phyloP scores from a whole-genome alignment of 2,329 filamentous ascomycete genomes.

The Fusarium sp. region DNA sequence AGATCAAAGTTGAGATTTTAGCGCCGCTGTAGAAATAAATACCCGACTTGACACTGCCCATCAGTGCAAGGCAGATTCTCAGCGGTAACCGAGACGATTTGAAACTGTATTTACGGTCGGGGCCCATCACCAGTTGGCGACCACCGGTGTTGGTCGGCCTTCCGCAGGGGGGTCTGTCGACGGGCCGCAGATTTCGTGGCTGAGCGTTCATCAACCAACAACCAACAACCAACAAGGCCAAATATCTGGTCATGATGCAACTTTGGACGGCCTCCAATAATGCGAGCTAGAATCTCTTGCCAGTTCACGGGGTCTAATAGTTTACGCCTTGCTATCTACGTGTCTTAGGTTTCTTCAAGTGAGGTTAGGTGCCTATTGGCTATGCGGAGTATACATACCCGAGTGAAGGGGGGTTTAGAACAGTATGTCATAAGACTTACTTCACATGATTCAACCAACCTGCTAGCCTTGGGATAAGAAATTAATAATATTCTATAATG shows the following conservation, averaged over 20 bases:
- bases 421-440: too few species aligned
- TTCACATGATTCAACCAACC: too few species aligned
- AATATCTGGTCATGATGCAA: not conserved
- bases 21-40: not conserved
- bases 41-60: not conserved
- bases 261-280: not conserved
- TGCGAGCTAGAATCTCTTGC: not conserved
- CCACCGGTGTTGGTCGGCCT: constrained; percentile 9
- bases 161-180: not conserved
- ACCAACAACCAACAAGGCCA: not conserved
- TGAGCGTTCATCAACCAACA: not conserved
- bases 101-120: not conserved
- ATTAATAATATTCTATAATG: too few species aligned
- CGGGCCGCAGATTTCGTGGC: not conserved
- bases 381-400: not conserved
- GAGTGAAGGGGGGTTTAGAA: too few species aligned
- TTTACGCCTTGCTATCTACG: not conserved
- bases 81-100: not conserved
- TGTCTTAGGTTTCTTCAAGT: not conserved
- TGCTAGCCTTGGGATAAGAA: too few species aligned
- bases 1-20: not conserved
- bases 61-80: constrained; percentile 4
- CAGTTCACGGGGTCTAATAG: not conserved
- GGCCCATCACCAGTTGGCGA: not conserved
- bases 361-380: not conserved